phyloP scores from a whole-genome alignment of 192 early-diverging fungal genomes.

The Entomortierella chlamydospora region DNA sequence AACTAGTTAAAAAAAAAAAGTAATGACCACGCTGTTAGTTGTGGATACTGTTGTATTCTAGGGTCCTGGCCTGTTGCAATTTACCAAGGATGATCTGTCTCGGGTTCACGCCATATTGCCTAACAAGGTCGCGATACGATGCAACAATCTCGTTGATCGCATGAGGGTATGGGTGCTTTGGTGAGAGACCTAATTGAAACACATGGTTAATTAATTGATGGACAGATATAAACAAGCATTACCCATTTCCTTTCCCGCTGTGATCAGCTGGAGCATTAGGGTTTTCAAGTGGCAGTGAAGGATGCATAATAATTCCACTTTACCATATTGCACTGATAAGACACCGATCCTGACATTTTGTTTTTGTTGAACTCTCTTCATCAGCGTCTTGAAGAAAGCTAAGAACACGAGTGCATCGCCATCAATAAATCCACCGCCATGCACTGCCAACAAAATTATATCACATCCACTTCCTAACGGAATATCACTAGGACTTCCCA shows the following conservation, averaged over 20 bases:
- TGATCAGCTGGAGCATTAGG: no score
- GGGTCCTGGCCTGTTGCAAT: no score
- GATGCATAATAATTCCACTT: no score
- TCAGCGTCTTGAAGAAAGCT: constrained; percentile 16
- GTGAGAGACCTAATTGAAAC: constrained; percentile 29
- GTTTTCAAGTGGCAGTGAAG: no score
- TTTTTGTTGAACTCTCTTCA: constrained; percentile 23
- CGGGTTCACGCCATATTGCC: constrained; percentile 8
- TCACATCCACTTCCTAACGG: constrained; percentile 30
- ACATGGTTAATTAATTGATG: no score
- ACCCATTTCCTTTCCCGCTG: no score
- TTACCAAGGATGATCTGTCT: constrained; percentile 34
- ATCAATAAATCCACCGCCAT: constrained; percentile 38
- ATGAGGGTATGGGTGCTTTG: constrained; percentile 29
- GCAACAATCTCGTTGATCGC: constrained; percentile 38
- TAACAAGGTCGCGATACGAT: constrained; percentile 20
- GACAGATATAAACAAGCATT: no score
- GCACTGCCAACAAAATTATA: constrained; percentile 21
- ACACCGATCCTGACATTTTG: constrained; percentile 29
- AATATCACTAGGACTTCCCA: background rate
- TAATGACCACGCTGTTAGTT: no score
- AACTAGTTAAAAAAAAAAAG: no score
- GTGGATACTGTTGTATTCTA: no score
- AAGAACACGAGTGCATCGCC: constrained; percentile 35
- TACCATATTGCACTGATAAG: constrained; percentile 42